Evolutionary conservation across 2,329 filamentous ascomycete species (phyloP).

Genomic region (Cytospora mali): DNA sequence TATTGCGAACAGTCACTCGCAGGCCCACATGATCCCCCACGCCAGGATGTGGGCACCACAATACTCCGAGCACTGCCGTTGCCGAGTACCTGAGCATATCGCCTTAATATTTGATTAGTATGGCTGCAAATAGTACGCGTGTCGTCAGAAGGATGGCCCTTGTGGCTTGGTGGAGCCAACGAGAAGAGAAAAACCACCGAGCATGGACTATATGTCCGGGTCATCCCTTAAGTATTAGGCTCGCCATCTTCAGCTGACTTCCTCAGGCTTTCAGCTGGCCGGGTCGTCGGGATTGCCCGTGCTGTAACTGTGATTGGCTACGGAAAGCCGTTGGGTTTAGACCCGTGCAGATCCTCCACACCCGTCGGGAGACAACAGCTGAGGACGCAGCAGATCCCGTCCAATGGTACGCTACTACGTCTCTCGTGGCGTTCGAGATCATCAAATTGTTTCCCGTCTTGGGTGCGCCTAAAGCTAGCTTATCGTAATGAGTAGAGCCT

Average conservation of each 20-base stretch:
- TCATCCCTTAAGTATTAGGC: neutral
- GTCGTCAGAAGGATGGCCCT: too few species aligned
- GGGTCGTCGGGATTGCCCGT: neutral
- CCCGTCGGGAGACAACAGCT: conserved; percentile 10
- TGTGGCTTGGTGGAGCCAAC: too few species aligned
- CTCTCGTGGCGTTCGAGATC: conserved; percentile 13
- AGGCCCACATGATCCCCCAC: too few species aligned
- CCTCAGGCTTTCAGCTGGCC: conserved; percentile 18
- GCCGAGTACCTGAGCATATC: too few species aligned
- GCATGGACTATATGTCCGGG: neutral
- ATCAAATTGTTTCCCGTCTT: neutral
- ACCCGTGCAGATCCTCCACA: conserved; percentile 15
- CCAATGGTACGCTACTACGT: conserved; percentile 3
- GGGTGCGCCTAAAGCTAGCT: conserved; percentile 8
- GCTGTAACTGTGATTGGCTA: neutral
- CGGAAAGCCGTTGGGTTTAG: neutral
- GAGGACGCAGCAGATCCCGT: neutral
- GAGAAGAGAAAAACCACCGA: too few species aligned
- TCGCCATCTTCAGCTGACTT: conserved; percentile 10
- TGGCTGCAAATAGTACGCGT: too few species aligned
- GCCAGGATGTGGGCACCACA: too few species aligned
- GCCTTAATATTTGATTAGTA: too few species aligned
- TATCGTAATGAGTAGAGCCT: conserved; percentile 16
- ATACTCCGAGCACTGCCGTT: too few species aligned
- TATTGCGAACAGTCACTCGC: too few species aligned